A percentile compares a stretch with the other conserved stretches of the same genome.
phyloP scores from a whole-genome alignment of 2,329 filamentous ascomycete species.

The Colletotrichum tanaceti region DNA sequence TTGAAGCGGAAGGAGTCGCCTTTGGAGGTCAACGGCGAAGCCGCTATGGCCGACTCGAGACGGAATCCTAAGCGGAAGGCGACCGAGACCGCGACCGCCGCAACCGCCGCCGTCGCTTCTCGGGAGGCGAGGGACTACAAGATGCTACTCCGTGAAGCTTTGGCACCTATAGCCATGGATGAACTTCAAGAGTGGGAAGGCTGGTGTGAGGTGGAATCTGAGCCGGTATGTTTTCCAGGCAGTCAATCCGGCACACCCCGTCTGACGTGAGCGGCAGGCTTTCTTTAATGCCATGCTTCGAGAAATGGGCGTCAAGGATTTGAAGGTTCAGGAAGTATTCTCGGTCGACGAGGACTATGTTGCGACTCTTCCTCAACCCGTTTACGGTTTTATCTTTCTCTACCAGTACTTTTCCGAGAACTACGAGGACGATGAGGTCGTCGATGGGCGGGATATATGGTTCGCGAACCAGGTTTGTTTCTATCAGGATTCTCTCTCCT shows the following conservation, averaged over 20 bases:
- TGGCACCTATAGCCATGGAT: conserved; percentile 60
- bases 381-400: conserved; percentile 90
- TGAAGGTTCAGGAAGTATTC: conserved; percentile 82
- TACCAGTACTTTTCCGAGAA: conserved; percentile 74
- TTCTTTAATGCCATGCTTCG: conserved; percentile 88
- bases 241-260: neutral
- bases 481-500: neutral
- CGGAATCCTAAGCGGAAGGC: conserved; percentile 61
- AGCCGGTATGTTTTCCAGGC: conserved; percentile 71
- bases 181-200: conserved; percentile 74
- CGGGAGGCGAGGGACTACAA: conserved; percentile 45
- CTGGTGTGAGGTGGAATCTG: conserved; percentile 89
- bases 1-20: conserved; percentile 35
- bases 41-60: conserved; percentile 41
- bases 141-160: conserved; percentile 58
- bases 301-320: conserved; percentile 78
- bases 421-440: conserved; percentile 62
- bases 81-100: conserved; percentile 48
- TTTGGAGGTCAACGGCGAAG: conserved; percentile 8
- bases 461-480: conserved; percentile 85
- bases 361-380: conserved; percentile 75
- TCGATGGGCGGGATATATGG: conserved; percentile 75
- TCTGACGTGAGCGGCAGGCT: conserved; percentile 59
- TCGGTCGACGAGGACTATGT: conserved; percentile 75
- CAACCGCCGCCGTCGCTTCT: conserved; percentile 7